Conservation (phyloP, 108 stramenopile genomes). For the Seminavis robusta region DNA sequence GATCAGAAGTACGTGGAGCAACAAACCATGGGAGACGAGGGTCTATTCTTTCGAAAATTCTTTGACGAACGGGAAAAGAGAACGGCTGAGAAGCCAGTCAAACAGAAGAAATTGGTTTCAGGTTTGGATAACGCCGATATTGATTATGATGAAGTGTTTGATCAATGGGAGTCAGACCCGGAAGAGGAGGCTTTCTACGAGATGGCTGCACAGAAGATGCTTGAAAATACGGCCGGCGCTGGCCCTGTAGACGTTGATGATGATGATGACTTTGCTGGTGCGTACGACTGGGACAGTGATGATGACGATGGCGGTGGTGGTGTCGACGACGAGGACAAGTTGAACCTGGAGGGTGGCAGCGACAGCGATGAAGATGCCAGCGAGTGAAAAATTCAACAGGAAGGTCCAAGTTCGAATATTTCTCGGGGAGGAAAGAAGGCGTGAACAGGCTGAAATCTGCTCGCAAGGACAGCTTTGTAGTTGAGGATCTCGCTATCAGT, state of each 20-base stretch:
- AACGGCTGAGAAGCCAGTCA: conserved; percentile 16
- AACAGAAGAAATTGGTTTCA: conserved; percentile 8
- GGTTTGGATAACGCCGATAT: conserved; percentile 2
- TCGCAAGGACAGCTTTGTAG: neutral
- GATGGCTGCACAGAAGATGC: conserved; percentile 81
- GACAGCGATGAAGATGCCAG: conserved; percentile 95
- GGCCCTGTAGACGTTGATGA: conserved; percentile 80
- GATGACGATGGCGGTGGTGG: conserved; percentile 33
- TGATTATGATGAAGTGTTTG: conserved; percentile 33
- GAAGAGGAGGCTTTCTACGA: conserved; percentile 92
- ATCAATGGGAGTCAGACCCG: conserved; percentile 63
- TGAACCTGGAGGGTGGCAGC: conserved; percentile 66
- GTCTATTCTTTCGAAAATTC: conserved; percentile 91
- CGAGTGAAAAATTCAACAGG: too few species aligned
- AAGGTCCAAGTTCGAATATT: too few species aligned
- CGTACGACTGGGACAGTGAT: conserved; percentile 75
- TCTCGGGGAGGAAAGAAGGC: conserved; percentile 89
- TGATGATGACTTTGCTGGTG: conserved; percentile 90
- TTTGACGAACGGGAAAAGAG: conserved; percentile 74
- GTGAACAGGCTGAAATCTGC: conserved; percentile 71
- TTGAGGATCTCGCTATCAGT: neutral
- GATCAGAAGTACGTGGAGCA: conserved; percentile 68
- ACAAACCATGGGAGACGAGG: conserved; percentile 55
- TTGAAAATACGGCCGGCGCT: conserved; percentile 61
- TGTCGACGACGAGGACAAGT: conserved; percentile 22